A percentile compares a stretch with the other conserved stretches of the same genome.
phyloP scores from a whole-genome alignment of 176 grass and related monocot genomes.

The Ananas comosus region DNA sequence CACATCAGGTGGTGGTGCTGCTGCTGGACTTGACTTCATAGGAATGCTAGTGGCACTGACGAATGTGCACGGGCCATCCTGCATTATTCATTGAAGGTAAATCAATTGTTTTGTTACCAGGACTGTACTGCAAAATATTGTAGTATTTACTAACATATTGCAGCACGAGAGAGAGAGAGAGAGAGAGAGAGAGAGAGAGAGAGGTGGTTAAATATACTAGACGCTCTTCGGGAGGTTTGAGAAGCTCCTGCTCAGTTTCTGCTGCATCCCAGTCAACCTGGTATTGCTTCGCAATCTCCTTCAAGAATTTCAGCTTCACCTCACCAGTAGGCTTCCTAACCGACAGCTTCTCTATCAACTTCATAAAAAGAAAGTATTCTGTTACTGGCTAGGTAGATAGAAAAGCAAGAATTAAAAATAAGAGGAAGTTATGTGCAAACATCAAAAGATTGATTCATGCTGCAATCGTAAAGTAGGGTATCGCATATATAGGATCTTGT shows the following conservation, averaged over 20 bases:
- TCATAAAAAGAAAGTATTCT: constrained; percentile 15
- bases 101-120: constrained; percentile 3
- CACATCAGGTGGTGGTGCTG: background rate
- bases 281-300: constrained; percentile 87
- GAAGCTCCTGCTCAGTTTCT: constrained; percentile 86
- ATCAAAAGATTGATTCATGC: no score
- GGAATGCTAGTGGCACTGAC: constrained; percentile 52
- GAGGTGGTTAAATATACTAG: constrained; percentile 30
- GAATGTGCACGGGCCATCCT: constrained; percentile 69
- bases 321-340: constrained; percentile 80
- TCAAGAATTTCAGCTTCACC: constrained; percentile 74
- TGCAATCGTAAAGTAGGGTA: no score
- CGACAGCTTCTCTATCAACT: constrained; percentile 96
- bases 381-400: background rate
- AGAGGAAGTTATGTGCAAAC: no score
- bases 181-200: constrained; percentile 9
- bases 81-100: constrained; percentile 20
- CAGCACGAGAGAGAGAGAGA: background rate
- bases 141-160: background rate
- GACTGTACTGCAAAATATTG: background rate
- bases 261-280: constrained; percentile 68
- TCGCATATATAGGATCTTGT: no score
- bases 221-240: constrained; percentile 61
- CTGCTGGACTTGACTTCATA: constrained; percentile 26
- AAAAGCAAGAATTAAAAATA: background rate